These are phyloP conservation scores for Ligustrum vulgare DNA, from an alignment of 257 asterid genomes.

Conservation along the genomic window DNA sequence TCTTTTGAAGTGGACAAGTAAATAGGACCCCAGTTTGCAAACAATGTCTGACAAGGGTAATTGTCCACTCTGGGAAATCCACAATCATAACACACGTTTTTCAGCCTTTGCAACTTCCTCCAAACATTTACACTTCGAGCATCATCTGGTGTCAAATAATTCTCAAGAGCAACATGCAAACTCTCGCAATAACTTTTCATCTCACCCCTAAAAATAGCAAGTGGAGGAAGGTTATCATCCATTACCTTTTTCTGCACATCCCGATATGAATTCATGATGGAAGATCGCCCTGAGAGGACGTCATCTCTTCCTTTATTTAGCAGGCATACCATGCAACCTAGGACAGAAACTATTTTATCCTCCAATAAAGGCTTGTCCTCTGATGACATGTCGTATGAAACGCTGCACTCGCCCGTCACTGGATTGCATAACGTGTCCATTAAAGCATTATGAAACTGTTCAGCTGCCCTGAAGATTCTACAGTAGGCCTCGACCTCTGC, in stretches of 20 bases:
- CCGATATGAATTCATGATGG: conserved; percentile 58
- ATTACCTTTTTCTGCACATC: conserved; percentile 49
- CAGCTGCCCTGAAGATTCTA: conserved; percentile 91
- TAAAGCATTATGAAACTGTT: conserved; percentile 74
- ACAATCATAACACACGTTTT: conserved; percentile 81
- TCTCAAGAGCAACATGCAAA: conserved; percentile 84
- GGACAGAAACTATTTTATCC: conserved; percentile 87
- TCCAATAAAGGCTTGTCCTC: conserved; percentile 76
- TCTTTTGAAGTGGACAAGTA: conserved; percentile 53
- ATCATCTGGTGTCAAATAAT: conserved; percentile 74
- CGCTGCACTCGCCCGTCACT: conserved; percentile 84
- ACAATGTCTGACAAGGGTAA: conserved; percentile 68
- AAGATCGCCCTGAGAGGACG: conserved; percentile 82
- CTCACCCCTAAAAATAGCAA: conserved; percentile 84
- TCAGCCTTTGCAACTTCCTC: conserved; percentile 73
- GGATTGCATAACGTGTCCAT: conserved; percentile 94
- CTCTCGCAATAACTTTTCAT: conserved; percentile 98
- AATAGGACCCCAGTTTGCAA: conserved; percentile 90
- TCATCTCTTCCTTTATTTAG: conserved; percentile 91
- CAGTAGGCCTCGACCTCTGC: conserved; percentile 98
- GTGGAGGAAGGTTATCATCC: conserved; percentile 79
- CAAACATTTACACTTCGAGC: conserved; percentile 68
- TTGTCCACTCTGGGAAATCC: conserved; percentile 77
- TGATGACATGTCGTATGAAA: conserved; percentile 72
- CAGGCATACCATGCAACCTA: conserved; percentile 95